Percentiles rank a stretch among this genome's conserved stretches.
Conservation (phyloP, 257 asterid species). For the Linderniella brevidens region DNA sequence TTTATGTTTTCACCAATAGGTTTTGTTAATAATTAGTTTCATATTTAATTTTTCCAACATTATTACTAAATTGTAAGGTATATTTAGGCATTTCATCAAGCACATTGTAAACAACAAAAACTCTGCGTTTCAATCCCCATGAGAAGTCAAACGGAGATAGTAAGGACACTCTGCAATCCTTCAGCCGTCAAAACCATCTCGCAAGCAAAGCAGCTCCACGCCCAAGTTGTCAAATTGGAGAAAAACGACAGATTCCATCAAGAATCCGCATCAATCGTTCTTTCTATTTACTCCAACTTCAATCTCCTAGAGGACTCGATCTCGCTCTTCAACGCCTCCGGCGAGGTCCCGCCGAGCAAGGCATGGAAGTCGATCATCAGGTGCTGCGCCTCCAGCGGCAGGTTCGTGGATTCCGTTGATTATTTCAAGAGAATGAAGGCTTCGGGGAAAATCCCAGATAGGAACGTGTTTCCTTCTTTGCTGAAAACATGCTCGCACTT, state of each 20-base stretch:
- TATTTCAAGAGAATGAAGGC: slow-evolving; percentile 54
- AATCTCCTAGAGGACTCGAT: slow-evolving; percentile 41
- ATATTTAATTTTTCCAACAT: too few relatives aligned
- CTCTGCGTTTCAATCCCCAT: slow-evolving; percentile 9
- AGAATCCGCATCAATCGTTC: slow-evolving; percentile 20
- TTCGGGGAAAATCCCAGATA: slow-evolving; percentile 46
- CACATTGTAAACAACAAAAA: too few relatives aligned
- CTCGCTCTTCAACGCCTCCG: slow-evolving; percentile 27
- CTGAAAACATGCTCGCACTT: slow-evolving; percentile 49
- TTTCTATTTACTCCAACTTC: slow-evolving; percentile 56
- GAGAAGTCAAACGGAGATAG: slow-evolving; percentile 17
- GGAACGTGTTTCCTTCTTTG: slow-evolving; percentile 71
- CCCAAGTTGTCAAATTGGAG: slow-evolving; percentile 41
- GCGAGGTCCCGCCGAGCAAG: slow-evolving; percentile 35
- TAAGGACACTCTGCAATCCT: slow-evolving; percentile 24
- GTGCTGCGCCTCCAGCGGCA: slow-evolving; percentile 50
- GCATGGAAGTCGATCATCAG: slow-evolving; percentile 73
- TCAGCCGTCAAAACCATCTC: slow-evolving; percentile 39
- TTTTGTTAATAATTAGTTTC: too few relatives aligned
- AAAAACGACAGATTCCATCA: slow-evolving; percentile 11
- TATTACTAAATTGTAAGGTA: too few relatives aligned
- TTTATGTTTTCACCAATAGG: too few relatives aligned
- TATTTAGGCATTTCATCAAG: too few relatives aligned
- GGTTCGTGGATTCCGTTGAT: slow-evolving; percentile 29
- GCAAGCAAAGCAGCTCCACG: slow-evolving; percentile 75